phyloP scores from a whole-genome alignment of 2,329 filamentous ascomycete genomes.

The Daldinia sp. region DNA sequence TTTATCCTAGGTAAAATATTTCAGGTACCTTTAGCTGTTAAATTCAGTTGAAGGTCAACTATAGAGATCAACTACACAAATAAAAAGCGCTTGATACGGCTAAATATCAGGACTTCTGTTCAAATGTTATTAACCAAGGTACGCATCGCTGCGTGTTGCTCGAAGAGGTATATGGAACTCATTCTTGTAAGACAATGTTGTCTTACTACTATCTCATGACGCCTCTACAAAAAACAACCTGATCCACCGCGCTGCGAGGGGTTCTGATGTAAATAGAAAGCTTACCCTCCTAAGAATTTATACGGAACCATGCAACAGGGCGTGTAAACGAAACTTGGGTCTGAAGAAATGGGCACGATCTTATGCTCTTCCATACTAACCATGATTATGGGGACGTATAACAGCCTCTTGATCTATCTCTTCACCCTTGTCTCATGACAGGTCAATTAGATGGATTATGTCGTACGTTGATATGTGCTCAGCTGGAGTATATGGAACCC shows the following conservation, averaged over 20 bases:
- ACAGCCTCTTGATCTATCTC: constrained; percentile 6
- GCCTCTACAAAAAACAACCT: neutral
- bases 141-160: neutral
- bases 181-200: neutral
- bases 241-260: neutral
- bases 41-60: neutral
- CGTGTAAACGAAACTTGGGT: constrained; percentile 3
- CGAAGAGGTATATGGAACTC: neutral
- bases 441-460: constrained; percentile 12
- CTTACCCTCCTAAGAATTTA: neutral
- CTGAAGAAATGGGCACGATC: constrained; percentile 5
- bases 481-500: constrained; percentile 5
- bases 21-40: neutral
- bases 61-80: neutral
- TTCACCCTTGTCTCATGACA: constrained; percentile 10
- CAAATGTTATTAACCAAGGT: too few relatives aligned
- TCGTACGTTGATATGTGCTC: constrained; percentile 15
- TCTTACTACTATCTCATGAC: neutral
- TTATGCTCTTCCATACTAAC: constrained; percentile 2
- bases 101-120: neutral
- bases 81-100: neutral
- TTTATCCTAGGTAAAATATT: neutral
- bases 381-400: constrained; percentile 1
- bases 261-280: neutral
- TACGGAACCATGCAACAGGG: neutral